These are phyloP conservation scores for Xylaria sp. DNA, from an alignment of 495 filamentous ascomycete species.

Conservation along the genomic window DNA sequence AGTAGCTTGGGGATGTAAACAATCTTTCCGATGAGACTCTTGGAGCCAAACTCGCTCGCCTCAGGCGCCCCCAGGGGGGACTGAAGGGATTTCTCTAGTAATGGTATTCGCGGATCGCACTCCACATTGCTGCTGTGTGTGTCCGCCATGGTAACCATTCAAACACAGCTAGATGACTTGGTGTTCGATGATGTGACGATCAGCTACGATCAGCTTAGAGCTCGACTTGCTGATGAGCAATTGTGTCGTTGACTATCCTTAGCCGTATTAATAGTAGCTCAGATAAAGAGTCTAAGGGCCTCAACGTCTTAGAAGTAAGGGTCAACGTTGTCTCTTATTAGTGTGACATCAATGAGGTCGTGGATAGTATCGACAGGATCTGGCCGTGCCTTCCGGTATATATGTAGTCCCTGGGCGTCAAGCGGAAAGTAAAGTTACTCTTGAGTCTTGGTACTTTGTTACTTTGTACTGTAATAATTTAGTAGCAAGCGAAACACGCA, in stretches of 20 bases:
- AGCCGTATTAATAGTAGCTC: background rate
- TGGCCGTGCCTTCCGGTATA: constrained; percentile 17
- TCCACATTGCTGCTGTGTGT: background rate
- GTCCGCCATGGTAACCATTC: background rate
- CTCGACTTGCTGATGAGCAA: background rate
- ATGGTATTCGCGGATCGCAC: constrained; percentile 3
- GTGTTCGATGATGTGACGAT: background rate
- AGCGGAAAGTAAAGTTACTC: constrained; percentile 13
- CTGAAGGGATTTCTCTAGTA: constrained; percentile 22
- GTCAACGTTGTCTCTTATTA: constrained; percentile 1
- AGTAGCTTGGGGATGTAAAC: constrained; percentile 20
- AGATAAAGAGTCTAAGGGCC: background rate
- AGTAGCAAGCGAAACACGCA: constrained; percentile 12
- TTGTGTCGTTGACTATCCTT: background rate
- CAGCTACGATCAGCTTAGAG: background rate
- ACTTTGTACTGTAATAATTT: constrained; percentile 19
- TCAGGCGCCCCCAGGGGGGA: background rate
- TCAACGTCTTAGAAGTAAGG: background rate
- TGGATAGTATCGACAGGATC: background rate
- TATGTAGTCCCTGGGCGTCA: background rate
- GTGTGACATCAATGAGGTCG: constrained; percentile 17
- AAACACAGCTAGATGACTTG: background rate
- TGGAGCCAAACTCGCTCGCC: constrained; percentile 25
- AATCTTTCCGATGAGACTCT: constrained; percentile 16
- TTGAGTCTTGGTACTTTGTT: constrained; percentile 11